Base-by-base conservation (phyloP, 106 monocot species). In the Triglochin maritima region DNA sequence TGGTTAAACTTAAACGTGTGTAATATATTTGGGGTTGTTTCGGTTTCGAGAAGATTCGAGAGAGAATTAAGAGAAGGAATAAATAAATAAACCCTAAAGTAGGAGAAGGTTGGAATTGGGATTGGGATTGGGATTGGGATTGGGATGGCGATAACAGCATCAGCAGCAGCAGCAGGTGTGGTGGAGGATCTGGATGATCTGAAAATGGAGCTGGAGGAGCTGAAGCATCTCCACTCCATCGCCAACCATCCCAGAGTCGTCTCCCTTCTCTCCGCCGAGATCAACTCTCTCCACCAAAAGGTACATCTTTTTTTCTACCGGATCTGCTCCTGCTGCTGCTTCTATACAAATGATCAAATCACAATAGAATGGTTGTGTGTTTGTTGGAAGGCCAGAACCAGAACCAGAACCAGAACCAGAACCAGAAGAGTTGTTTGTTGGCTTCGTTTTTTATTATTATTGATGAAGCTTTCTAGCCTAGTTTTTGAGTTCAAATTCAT, bases 191-290 rank as follows among this genome's bases (percentile, higher is more conserved):
- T 79, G 73, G 75, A 90, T 60, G 72, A 92, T 57, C 79, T 86
- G 46, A 56, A 66, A 76, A 68, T 84, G 17, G 94, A 94, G 68
- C 67, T 89, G 44, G 87, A 89, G 29, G 94, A 94, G 73, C 82
- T 94, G 48, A 76, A 63, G 59, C 79, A 69, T 6, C 81, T 94
- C 29, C 78, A 83, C 65, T 17, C 64, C 63, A 54, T 90, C 62
- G 84, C 94, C 50, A 87, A 85, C 74, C 59, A 87, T 50, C 89
- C 94, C 13, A 80, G 86, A 56, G 79, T 78, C 50, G 59, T 77
- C 67, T 81, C 87, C 48, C 81, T 89, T 53, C 78, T 94, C 71
- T 77, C 89, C 54, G 51, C 78, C 48, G 82, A 89, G 61, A 87
- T 94, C 50, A 77, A 62, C 13, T 71, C 69, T 48, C 42, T 94